These are phyloP conservation scores for Eimeria acervulina DNA, from an alignment of 169 alveolate species.

Conservation along the genomic window DNA sequence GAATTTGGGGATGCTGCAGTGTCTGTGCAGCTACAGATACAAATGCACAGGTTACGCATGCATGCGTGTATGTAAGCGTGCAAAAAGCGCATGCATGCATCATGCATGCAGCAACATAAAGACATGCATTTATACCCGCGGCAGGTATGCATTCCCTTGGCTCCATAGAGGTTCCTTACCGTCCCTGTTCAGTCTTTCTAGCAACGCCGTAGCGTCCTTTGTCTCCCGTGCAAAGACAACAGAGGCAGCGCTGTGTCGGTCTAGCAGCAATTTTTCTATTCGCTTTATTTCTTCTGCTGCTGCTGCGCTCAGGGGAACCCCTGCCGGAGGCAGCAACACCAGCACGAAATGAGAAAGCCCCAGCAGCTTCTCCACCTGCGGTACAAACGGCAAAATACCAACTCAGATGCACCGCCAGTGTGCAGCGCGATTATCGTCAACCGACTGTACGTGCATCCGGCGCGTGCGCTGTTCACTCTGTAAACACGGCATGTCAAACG, in stretches of 20 bases:
- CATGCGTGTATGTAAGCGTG: too few species aligned
- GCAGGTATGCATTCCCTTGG: too few species aligned
- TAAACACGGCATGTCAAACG: too few species aligned
- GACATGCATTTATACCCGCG: too few species aligned
- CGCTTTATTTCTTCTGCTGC: neutral
- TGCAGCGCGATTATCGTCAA: neutral
- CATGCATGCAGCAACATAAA: neutral
- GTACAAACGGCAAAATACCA: neutral
- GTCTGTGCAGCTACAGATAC: neutral
- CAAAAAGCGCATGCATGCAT: too few species aligned
- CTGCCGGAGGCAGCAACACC: constrained; percentile 64
- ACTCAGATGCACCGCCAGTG: neutral
- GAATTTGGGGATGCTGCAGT: neutral
- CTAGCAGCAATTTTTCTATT: constrained; percentile 50
- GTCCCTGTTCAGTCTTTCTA: constrained; percentile 5
- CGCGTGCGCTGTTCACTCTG: too few species aligned
- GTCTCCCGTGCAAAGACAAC: constrained; percentile 48
- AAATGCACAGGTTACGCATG: too few species aligned
- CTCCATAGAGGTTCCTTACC: neutral
- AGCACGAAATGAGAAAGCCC: constrained; percentile 29
- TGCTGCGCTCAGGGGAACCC: constrained; percentile 20
- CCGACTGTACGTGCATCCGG: neutral
- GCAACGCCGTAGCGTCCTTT: neutral
- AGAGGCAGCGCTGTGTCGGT: constrained; percentile 55
- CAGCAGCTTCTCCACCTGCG: constrained; percentile 32